phyloP scores from a whole-genome alignment of 345 rosid species.

The Lagerstroemia speciosa region DNA sequence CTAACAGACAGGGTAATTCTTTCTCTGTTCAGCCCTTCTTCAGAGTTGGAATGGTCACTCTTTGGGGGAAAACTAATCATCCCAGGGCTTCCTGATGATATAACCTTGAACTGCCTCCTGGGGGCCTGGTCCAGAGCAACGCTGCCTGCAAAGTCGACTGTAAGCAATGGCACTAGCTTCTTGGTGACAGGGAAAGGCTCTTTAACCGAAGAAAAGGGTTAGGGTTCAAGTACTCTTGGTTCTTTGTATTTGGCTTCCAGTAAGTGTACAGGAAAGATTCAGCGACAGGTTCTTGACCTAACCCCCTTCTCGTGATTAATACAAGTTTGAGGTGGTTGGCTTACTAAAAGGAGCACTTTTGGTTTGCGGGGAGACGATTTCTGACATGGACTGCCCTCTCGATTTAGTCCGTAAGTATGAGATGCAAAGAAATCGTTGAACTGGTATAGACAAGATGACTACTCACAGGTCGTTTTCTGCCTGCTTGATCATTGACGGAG shows the following conservation, averaged over 20 bases:
- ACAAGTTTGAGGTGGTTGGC: too few relatives aligned
- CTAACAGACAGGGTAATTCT: too few relatives aligned
- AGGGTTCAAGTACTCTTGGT: conserved; percentile 77
- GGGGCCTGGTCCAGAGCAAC: conserved; percentile 64
- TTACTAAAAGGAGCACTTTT: conserved; percentile 61
- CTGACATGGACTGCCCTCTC: conserved; percentile 69
- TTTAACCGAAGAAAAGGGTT: conserved; percentile 57
- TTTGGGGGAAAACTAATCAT: conserved; percentile 48
- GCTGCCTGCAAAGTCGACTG: conserved; percentile 51
- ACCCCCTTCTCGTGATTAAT: conserved; percentile 39
- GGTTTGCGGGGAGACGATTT: conserved; percentile 80
- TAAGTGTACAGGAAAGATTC: conserved; percentile 66
- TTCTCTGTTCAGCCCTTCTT: conserved; percentile 39
- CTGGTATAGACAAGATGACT: conserved; percentile 51
- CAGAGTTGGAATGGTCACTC: conserved; percentile 46
- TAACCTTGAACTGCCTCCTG: conserved; percentile 68
- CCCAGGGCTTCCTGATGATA: conserved; percentile 86
- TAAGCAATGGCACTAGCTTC: conserved; percentile 70
- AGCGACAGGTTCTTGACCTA: conserved; percentile 77
- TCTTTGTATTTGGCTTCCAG: conserved; percentile 67
- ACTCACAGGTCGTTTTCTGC: conserved; percentile 73
- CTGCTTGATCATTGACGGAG: conserved; percentile 54
- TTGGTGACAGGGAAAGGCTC: conserved; percentile 56
- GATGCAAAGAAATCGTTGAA: conserved; percentile 74
- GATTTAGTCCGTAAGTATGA: conserved; percentile 72